Evolutionary conservation across 768 basidiomycete species (phyloP).

Genomic region (Lentinula sp.): DNA sequence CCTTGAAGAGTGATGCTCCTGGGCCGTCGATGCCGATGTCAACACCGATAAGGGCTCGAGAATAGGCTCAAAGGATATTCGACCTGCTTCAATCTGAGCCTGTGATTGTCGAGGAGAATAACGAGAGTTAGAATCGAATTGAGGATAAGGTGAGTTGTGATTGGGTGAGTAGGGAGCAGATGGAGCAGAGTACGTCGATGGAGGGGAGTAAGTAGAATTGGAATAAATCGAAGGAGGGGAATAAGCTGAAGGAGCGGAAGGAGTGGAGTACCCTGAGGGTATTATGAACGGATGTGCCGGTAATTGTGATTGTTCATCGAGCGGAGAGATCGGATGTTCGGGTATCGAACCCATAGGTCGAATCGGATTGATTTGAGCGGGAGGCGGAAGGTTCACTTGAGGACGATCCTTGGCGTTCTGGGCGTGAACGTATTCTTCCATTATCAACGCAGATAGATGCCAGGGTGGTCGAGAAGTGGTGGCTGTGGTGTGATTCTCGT

Average conservation of each 20-base stretch:
- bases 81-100: constrained; percentile 16
- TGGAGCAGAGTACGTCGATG: not conserved
- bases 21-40: no score
- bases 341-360: constrained; percentile 35
- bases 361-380: not conserved
- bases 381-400: constrained; percentile 9
- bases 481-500: not conserved
- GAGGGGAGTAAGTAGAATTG: constrained; percentile 13
- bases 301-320: constrained; percentile 3
- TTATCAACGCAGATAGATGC: constrained; percentile 62
- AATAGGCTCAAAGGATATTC: constrained; percentile 53
- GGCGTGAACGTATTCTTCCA: constrained; percentile 57
- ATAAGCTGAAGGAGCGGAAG: constrained; percentile 15
- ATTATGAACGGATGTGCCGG: not conserved
- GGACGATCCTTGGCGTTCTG: constrained; percentile 18
- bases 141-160: not conserved
- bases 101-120: not conserved
- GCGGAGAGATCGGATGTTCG: constrained; percentile 22
- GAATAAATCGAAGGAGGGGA: constrained; percentile 14
- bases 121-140: constrained; percentile 5
- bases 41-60: constrained; percentile 24
- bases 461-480: constrained; percentile 36
- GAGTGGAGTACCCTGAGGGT: constrained; percentile 1
- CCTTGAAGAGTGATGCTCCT: no score
- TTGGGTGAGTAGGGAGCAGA: not conserved